phyloP scores from a whole-genome alignment of 106 monocot genomes.

The Allium fistulosum region DNA sequence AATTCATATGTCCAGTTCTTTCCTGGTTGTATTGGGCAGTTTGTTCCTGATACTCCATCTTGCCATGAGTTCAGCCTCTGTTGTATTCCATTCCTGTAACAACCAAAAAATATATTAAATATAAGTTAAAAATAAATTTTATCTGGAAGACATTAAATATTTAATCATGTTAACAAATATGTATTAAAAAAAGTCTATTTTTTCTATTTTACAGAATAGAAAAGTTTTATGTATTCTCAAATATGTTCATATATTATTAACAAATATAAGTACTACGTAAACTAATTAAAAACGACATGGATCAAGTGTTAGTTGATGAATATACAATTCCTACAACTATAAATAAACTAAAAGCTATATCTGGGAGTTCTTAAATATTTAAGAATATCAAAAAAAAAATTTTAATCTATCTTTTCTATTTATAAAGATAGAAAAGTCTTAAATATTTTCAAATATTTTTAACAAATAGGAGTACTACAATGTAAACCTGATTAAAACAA shows the following conservation, averaged over 20 bases:
- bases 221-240: neutral
- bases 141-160: neutral
- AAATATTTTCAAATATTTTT: neutral
- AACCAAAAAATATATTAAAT: neutral
- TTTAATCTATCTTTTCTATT: too few relatives aligned
- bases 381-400: too few relatives aligned
- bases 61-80: conserved; percentile 23
- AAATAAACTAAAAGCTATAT: too few relatives aligned
- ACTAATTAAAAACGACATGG: too few relatives aligned
- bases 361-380: too few relatives aligned
- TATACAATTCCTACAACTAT: too few relatives aligned
- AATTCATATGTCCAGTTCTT: conserved; percentile 16
- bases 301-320: too few relatives aligned
- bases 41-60: conserved; percentile 22
- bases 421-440: too few relatives aligned
- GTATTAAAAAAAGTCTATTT: neutral
- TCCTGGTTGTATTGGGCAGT: conserved; percentile 12
- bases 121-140: neutral
- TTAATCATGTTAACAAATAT: neutral
- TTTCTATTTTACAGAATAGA: too few relatives aligned
- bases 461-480: neutral
- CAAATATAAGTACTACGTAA: neutral
- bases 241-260: neutral
- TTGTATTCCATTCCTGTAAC: conserved; percentile 17
- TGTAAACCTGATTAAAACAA: neutral